Conservation (phyloP, 495 filamentous ascomycete species). For the Echria macrotheca region DNA sequence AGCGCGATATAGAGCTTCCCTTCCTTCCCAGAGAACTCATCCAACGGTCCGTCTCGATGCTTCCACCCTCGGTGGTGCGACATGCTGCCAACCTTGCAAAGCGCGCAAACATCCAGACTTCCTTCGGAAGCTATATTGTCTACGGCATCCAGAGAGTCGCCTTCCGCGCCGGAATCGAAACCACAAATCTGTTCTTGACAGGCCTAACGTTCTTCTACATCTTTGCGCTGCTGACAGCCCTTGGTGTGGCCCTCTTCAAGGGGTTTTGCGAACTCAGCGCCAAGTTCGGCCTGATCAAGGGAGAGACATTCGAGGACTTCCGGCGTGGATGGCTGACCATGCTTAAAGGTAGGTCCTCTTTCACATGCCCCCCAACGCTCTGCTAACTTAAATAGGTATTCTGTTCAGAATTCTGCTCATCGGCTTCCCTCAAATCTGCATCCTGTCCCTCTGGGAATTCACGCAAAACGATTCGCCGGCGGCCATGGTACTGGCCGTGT, state of each 20-base stretch:
- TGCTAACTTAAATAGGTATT: constrained; percentile 41
- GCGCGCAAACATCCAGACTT: constrained; percentile 45
- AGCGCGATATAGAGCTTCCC: constrained; percentile 49
- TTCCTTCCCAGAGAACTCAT: constrained; percentile 22
- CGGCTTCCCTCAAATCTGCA: constrained; percentile 88
- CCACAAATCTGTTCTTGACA: constrained; percentile 92
- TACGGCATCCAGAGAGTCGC: constrained; percentile 86
- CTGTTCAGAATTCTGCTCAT: constrained; percentile 90
- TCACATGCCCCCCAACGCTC: neutral
- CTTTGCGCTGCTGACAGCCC: constrained; percentile 65
- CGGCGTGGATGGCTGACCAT: constrained; percentile 70
- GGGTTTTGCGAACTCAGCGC: constrained; percentile 67
- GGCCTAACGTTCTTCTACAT: constrained; percentile 84
- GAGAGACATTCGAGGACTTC: constrained; percentile 90
- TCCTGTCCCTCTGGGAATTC: constrained; percentile 94
- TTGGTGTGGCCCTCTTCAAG: constrained; percentile 77
- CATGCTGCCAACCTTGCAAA: constrained; percentile 29
- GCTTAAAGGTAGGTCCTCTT: constrained; percentile 40
- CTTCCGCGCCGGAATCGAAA: constrained; percentile 79
- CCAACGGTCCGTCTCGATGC: constrained; percentile 45
- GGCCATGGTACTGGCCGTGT: constrained; percentile 80
- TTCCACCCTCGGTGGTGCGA: constrained; percentile 17
- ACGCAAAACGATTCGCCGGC: constrained; percentile 80
- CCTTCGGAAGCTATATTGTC: constrained; percentile 59
- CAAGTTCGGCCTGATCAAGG: constrained; percentile 73